Base-by-base conservation (phyloP, 805 yeast species). In the Yamadazyma kitorensis region DNA sequence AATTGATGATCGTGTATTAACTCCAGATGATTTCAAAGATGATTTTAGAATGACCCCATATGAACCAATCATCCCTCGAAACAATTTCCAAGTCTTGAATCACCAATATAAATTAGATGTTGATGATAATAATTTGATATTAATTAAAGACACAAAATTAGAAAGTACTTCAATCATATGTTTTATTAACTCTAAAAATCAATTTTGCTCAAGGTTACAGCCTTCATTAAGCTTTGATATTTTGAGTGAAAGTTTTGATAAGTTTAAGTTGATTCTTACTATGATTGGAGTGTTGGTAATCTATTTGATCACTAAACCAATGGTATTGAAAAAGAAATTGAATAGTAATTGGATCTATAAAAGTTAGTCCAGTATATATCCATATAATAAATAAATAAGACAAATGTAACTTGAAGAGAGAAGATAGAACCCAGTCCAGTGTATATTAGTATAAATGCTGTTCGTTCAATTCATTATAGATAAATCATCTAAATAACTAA, bases 211-310 rank as follows among this genome's bases (percentile, higher is more conserved):
- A 0, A 68, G 78, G 37, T 70, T 84, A 12, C 74, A 82, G 32
- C 96, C 98, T 0, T 86, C 96, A 0, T 75, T 76, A 27, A 85
- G 86, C 24, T 89, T 86, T 59, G 98, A 91, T 59, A 67, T 76
- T 32, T 68, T 91, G 54, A 74, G 80, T 17, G 61, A 70, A 19
- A 68, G 70, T 33, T 93, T 93, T 52, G 86, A 82, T 47, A 82
- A 77, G 49, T 52, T 64, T 10, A 81, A 78, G 45, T 70, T 91
- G 27, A 29, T 82, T 5, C 41, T 68, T 5, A 85, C 96, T 1
- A 70, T 89, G 3, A 56, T 59, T 0, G 64, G 70, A 0, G 62
- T 89, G 29, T 34, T 75, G 1, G 54, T 65, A 0, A 66, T 66
- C 0, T 75, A 75, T 29, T 41, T 69, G 5, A 48, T 72, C n/a